These are phyloP conservation scores for Elongisporangium prolatum DNA, from an alignment of 352 stramenopile species.

Conservation along the genomic window DNA sequence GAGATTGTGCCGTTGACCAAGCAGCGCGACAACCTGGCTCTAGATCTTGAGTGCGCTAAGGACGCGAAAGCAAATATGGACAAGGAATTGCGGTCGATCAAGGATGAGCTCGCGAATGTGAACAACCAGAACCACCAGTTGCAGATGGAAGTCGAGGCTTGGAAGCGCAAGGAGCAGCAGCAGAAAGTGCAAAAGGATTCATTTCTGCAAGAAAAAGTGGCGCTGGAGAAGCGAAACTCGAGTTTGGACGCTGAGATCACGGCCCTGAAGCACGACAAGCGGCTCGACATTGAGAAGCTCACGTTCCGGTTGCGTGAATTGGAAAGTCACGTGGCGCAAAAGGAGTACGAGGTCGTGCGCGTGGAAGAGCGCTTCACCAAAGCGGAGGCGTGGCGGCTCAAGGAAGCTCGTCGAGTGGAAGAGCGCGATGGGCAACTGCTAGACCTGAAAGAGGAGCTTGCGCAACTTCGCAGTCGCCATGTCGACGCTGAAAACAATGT, in stretches of 20 bases:
- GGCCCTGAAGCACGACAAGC: constrained; percentile 20
- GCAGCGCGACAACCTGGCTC: constrained; percentile 27
- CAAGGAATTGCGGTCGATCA: constrained; percentile 23
- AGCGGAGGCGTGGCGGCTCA: constrained; percentile 39
- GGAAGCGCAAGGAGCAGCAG: constrained; percentile 38
- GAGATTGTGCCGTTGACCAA: constrained; percentile 31
- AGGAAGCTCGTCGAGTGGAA: constrained; percentile 45
- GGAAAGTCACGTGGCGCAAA: constrained; percentile 40
- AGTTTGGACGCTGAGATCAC: constrained; percentile 27
- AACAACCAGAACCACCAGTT: constrained; percentile 25
- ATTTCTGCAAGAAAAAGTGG: constrained; percentile 20
- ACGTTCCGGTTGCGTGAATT: constrained; percentile 38
- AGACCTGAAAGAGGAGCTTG: constrained; percentile 41
- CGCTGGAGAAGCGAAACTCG: constrained; percentile 28
- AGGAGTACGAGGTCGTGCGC: constrained; percentile 41
- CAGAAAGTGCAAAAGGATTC: constrained; percentile 32
- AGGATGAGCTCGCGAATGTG: constrained; percentile 19
- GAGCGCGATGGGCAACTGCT: constrained; percentile 42
- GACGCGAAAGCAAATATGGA: constrained; percentile 20
- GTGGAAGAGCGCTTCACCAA: constrained; percentile 43
- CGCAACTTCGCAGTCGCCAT: constrained; percentile 30
- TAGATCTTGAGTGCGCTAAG: constrained; percentile 24
- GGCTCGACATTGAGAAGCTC: constrained; percentile 39
- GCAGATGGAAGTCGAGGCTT: constrained; percentile 39
- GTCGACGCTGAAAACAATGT: constrained; percentile 38